Conservation (phyloP, 2,329 filamentous ascomycete species). For the Arachnopeziza araneosa region DNA sequence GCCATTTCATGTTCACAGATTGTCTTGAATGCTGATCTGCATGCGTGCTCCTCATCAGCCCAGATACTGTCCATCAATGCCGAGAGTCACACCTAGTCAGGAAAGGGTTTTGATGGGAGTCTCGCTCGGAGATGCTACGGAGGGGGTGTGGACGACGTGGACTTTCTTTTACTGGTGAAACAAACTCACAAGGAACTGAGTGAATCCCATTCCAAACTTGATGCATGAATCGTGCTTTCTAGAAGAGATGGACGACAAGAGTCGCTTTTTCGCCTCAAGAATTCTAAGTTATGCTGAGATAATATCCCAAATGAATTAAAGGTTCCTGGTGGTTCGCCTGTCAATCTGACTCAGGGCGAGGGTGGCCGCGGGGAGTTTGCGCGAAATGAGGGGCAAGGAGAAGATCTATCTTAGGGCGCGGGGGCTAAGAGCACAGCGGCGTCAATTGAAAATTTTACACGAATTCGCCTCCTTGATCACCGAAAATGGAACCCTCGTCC, state of each 20-base stretch:
- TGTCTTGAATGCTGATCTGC: background rate
- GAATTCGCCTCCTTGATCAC: background rate
- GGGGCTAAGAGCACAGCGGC: background rate
- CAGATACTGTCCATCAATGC: background rate
- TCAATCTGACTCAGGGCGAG: background rate
- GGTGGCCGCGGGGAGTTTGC: background rate
- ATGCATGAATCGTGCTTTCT: background rate
- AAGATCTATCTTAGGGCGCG: background rate
- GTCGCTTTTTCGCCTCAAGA: no score
- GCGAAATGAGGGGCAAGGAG: background rate
- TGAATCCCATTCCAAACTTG: background rate
- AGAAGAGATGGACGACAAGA: background rate
- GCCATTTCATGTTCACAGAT: background rate
- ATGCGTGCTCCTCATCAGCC: background rate
- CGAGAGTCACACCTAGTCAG: background rate
- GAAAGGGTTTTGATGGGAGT: background rate
- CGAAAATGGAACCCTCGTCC: slow-evolving; percentile 9
- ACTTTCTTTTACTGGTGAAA: background rate
- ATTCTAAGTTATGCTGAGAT: no score
- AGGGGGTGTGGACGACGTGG: background rate
- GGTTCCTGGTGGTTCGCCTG: no score
- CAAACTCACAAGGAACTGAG: background rate
- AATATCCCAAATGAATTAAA: no score
- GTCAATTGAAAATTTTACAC: background rate
- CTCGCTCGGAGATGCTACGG: background rate